Evolutionary conservation across 768 basidiomycete genomes (phyloP), one percentile per base, ranked within the genome.

Genomic region (Austroboletus festivus): DNA sequence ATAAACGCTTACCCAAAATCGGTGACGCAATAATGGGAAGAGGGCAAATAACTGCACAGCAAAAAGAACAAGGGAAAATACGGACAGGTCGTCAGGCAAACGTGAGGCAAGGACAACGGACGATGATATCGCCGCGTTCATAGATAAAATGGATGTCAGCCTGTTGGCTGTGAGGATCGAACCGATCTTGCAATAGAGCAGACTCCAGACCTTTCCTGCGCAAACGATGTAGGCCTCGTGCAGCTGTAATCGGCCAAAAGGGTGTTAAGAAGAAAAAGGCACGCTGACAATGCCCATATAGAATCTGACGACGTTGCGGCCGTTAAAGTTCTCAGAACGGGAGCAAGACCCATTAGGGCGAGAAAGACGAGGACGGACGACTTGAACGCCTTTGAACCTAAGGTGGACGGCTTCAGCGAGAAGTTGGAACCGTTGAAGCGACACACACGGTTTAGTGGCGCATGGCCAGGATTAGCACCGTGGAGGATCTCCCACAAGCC

Each of bases 281-380:
- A 75, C 4, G 89, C 89, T n/a, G 92, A 82, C 43, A 97, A 70
- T 6, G 95, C 93, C 93, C 93, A 97, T 55, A 98, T 94, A 23
- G 93, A 93, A 66, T 99, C 96, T 12, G 89, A 89, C 33, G 95
- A 96, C 4, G 94, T 97, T 21, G 94, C 91, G 33, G 90, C 88
- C 23, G 93, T 95, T 61, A 99, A 71, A 5, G 95, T 97, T 60
- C 86, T 81, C 47, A 98, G 73, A 10, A 97, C 88, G 13, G 96
- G 96, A 3, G 93, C 86, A 46, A 97, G 75, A 15, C 93, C 85
- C 73, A 96, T 83, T 51, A 99, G 77, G 7, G 89, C 81, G 20
- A 96, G 78, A 61, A 95, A 89, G 55, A 94, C 87, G 50, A 97
- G 75, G 38, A 97, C 75, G 7, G 87, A 86, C 4, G 90, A 89